Evolutionary conservation across 2,329 filamentous ascomycete species (phyloP).

Genomic region (Periconia sp.): DNA sequence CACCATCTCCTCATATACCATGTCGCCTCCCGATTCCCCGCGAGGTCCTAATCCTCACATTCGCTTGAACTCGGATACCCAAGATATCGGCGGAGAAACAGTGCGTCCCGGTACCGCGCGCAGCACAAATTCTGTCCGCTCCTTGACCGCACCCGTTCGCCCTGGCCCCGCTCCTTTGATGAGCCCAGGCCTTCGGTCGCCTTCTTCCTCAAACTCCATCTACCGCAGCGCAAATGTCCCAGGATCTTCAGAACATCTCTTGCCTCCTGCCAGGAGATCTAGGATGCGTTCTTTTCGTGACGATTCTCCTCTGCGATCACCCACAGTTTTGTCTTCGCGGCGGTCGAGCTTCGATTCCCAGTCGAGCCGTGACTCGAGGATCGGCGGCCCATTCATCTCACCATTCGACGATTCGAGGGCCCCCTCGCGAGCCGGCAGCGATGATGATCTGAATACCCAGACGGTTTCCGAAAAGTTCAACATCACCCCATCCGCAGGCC

Average conservation of each 20-base stretch:
- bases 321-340: slow-evolving; percentile 59
- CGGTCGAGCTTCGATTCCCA: slow-evolving; percentile 69
- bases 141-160: slow-evolving; percentile 44
- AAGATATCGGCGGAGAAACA: slow-evolving; percentile 51
- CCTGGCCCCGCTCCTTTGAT: slow-evolving; percentile 38
- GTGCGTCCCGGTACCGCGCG: slow-evolving; percentile 42
- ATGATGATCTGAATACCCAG: slow-evolving; percentile 70
- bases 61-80: slow-evolving; percentile 62
- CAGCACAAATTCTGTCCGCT: slow-evolving; percentile 46
- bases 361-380: slow-evolving; percentile 56
- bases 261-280: slow-evolving; percentile 51
- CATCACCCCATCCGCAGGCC: slow-evolving; percentile 66
- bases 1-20: slow-evolving; percentile 28
- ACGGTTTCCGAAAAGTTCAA: slow-evolving; percentile 75
- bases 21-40: slow-evolving; percentile 33
- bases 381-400: slow-evolving; percentile 47
- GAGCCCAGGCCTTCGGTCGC: slow-evolving; percentile 26
- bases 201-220: slow-evolving; percentile 25
- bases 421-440: slow-evolving; percentile 62
- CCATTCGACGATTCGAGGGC: slow-evolving; percentile 64
- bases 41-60: slow-evolving; percentile 57
- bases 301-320: slow-evolving; percentile 52
- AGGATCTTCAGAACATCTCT: slow-evolving; percentile 54
- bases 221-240: slow-evolving; percentile 39
- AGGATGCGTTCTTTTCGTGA: slow-evolving; percentile 55